Conservation (phyloP, 768 basidiomycete genomes). For the Strobilomyces dryophilus region DNA sequence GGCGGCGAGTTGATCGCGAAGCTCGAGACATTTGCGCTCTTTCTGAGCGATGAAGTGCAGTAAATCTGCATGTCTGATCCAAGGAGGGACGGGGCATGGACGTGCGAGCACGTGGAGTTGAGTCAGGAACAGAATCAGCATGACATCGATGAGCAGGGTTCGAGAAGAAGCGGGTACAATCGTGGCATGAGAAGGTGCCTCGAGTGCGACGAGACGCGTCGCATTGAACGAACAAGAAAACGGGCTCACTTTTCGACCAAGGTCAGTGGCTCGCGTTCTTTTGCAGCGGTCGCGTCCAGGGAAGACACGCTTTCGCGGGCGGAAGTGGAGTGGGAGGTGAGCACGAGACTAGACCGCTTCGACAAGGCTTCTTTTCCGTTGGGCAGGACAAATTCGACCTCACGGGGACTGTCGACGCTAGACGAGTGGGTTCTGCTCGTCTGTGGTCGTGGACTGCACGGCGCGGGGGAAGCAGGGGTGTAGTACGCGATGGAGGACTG, state of each 20-base stretch:
- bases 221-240: neutral
- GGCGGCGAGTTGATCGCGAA: slow-evolving; percentile 64
- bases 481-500: slow-evolving; percentile 29
- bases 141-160: neutral
- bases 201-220: neutral
- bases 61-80: slow-evolving; percentile 67
- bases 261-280: slow-evolving; percentile 47
- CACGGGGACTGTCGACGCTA: neutral
- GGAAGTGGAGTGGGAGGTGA: slow-evolving; percentile 12
- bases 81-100: neutral
- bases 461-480: slow-evolving; percentile 25
- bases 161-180: neutral
- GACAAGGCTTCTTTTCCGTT: slow-evolving; percentile 13
- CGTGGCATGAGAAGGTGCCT: neutral
- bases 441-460: slow-evolving; percentile 14
- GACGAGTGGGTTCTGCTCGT: slow-evolving; percentile 1
- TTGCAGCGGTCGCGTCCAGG: slow-evolving; percentile 2
- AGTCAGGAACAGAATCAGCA: neutral
- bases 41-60: slow-evolving; percentile 86
- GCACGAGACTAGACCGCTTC: slow-evolving; percentile 19
- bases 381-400: neutral
- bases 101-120: neutral
- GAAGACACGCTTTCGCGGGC: slow-evolving; percentile 19
- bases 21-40: slow-evolving; percentile 77
- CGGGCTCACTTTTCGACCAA: slow-evolving; percentile 65